Percentiles rank a stretch among this genome's conserved stretches.
phyloP scores from a whole-genome alignment of 2,329 filamentous ascomycete species.

The Epichloe uncinata region DNA sequence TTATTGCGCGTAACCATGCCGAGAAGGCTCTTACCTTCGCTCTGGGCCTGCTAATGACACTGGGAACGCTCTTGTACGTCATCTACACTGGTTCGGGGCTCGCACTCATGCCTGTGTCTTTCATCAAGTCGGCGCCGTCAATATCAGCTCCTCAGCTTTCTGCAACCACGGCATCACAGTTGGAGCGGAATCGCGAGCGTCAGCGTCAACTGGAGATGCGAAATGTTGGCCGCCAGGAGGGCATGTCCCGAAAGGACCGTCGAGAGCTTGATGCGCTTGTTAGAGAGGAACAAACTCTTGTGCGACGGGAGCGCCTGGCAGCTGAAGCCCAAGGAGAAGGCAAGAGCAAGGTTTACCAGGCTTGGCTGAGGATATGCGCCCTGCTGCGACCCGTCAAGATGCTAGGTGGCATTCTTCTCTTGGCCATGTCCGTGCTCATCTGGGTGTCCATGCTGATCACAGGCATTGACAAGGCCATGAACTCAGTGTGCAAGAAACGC shows the following conservation, averaged over 20 bases:
- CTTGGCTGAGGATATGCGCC: constrained; percentile 70
- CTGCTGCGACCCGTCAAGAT: constrained; percentile 82
- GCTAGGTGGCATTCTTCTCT: constrained; percentile 64
- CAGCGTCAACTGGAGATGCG: constrained; percentile 85
- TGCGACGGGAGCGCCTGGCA: constrained; percentile 77
- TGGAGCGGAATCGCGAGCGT: constrained; percentile 80
- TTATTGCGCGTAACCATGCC: constrained; percentile 68
- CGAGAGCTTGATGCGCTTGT: constrained; percentile 78
- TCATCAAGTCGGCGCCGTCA: constrained; percentile 84
- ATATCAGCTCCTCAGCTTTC: constrained; percentile 70
- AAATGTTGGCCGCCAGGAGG: constrained; percentile 59
- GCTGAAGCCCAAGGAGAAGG: constrained; percentile 69
- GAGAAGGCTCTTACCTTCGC: constrained; percentile 87
- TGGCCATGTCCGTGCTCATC: constrained; percentile 60
- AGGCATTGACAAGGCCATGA: constrained; percentile 89
- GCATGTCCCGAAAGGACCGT: constrained; percentile 71
- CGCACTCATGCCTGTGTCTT: constrained; percentile 73
- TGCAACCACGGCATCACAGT: constrained; percentile 62
- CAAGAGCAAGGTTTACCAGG: constrained; percentile 56
- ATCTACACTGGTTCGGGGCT: constrained; percentile 83
- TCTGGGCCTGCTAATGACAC: constrained; percentile 72
- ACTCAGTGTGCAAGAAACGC: constrained; percentile 78
- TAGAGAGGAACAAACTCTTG: constrained; percentile 82
- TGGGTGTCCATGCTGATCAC: constrained; percentile 93
- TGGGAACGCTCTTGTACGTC: constrained; percentile 76